These are phyloP conservation scores for Aspergillus melleus DNA, from an alignment of 2,329 filamentous ascomycete genomes.

Conservation along the genomic window DNA sequence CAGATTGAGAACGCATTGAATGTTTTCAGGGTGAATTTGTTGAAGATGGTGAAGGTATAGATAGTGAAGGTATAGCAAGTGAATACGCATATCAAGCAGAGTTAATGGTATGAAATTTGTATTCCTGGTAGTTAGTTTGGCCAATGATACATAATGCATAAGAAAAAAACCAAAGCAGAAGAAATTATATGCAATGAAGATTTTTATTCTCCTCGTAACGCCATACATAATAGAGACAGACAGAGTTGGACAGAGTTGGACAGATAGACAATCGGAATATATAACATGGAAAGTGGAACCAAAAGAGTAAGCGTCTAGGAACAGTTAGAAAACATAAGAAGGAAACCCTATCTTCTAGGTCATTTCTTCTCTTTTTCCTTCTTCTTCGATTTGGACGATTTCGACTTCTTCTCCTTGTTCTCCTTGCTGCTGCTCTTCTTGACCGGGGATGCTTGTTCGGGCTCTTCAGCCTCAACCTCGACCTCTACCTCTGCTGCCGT, in stretches of 20 bases:
- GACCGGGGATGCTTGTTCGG: constrained; percentile 15
- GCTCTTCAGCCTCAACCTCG: constrained; percentile 10
- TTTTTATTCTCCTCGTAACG: constrained; percentile 25
- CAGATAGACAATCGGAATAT: constrained; percentile 6
- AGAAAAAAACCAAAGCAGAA: neutral
- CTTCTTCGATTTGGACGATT: constrained; percentile 25
- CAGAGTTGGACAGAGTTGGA: neutral
- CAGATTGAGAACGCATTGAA: too few relatives aligned
- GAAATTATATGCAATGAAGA: neutral
- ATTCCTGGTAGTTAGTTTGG: too few relatives aligned
- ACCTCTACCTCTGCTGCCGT: constrained; percentile 12
- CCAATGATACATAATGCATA: neutral
- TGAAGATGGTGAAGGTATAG: too few relatives aligned
- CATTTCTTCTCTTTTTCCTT: constrained; percentile 22
- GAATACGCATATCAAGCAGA: too few relatives aligned
- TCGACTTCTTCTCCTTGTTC: constrained; percentile 26
- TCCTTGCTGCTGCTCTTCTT: constrained; percentile 20
- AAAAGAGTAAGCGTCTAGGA: constrained; percentile 1
- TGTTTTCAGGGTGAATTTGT: too few relatives aligned
- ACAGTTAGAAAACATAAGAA: constrained; percentile 10
- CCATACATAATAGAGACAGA: constrained; percentile 13
- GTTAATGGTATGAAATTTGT: neutral
- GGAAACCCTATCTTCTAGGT: neutral
- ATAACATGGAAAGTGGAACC: constrained; percentile 8
- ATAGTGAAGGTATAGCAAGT: too few relatives aligned